Evolutionary conservation across 345 rosid genomes (phyloP).

Genomic region (Laguncularia racemosa): DNA sequence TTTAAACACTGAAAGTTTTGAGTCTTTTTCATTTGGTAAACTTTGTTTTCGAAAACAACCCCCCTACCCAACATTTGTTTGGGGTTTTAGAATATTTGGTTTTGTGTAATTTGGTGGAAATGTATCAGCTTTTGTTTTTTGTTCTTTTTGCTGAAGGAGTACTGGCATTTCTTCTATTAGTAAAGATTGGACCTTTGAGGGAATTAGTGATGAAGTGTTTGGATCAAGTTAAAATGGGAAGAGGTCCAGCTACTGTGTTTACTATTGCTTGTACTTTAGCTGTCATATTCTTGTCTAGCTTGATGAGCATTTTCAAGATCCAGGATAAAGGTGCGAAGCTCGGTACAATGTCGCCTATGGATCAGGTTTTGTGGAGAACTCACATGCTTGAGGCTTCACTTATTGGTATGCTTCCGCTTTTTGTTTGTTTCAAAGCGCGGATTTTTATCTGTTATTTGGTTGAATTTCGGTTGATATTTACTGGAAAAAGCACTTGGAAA

Average conservation of each 20-base stretch:
- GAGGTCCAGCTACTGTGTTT: conserved; percentile 91
- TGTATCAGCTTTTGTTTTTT: conserved; percentile 80
- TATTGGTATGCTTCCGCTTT: conserved; percentile 44
- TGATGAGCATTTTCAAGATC: conserved; percentile 88
- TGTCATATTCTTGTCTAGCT: conserved; percentile 67
- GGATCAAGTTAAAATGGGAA: conserved; percentile 81
- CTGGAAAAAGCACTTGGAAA: too few species aligned
- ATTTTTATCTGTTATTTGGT: not conserved
- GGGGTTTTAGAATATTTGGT: conserved; percentile 9
- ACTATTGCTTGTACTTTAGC: conserved; percentile 93
- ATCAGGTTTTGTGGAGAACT: conserved; percentile 97
- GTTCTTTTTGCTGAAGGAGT: conserved; percentile 75
- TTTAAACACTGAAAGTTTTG: not conserved
- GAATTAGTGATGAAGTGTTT: conserved; percentile 85
- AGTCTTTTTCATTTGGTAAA: not conserved
- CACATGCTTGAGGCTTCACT: conserved; percentile 97
- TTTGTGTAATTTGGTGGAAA: conserved; percentile 19
- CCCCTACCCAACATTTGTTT: not conserved
- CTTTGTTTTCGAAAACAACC: not conserved
- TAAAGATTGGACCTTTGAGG: conserved; percentile 84
- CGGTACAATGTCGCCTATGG: conserved; percentile 98
- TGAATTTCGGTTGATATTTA: not conserved
- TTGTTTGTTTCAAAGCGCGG: not conserved
- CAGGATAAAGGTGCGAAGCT: conserved; percentile 97
- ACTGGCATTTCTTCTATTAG: conserved; percentile 59